phyloP scores from a whole-genome alignment of 129 eudicot species.

The Mikania micrantha region DNA sequence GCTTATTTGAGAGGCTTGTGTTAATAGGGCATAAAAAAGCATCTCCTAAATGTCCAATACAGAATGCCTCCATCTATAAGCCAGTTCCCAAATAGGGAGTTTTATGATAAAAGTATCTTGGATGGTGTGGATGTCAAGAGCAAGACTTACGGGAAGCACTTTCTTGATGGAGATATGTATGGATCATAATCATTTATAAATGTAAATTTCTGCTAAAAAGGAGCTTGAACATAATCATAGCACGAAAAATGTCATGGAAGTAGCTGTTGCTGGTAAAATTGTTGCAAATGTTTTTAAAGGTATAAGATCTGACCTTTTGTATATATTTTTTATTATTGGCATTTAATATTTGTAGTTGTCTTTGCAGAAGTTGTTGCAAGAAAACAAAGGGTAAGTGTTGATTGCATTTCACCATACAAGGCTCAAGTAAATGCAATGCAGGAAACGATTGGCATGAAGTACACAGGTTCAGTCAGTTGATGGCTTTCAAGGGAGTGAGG shows the following conservation, averaged over 20 bases:
- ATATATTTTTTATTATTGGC: too few relatives aligned
- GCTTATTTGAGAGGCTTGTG: too few relatives aligned
- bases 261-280: slow-evolving; percentile 45
- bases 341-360: background rate
- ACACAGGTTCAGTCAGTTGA: slow-evolving; percentile 53
- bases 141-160: too few relatives aligned
- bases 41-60: too few relatives aligned
- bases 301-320: background rate
- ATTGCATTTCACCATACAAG: slow-evolving; percentile 66
- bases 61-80: too few relatives aligned
- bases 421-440: slow-evolving; percentile 62
- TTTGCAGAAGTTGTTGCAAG: slow-evolving; percentile 29
- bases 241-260: slow-evolving; percentile 48
- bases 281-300: too few relatives aligned
- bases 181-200: slow-evolving; percentile 71
- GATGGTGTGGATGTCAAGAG: too few relatives aligned
- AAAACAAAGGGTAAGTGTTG: slow-evolving; percentile 44
- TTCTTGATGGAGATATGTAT: too few relatives aligned
- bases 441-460: slow-evolving; percentile 31
- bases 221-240: slow-evolving; percentile 39
- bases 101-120: too few relatives aligned
- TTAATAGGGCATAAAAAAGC: too few relatives aligned
- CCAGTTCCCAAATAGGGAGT: too few relatives aligned
- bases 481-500: slow-evolving; percentile 68
- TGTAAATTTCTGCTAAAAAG: slow-evolving; percentile 45